Base-by-base conservation (phyloP, 805 yeast species). In the Hanseniaspora guilliermondii region DNA sequence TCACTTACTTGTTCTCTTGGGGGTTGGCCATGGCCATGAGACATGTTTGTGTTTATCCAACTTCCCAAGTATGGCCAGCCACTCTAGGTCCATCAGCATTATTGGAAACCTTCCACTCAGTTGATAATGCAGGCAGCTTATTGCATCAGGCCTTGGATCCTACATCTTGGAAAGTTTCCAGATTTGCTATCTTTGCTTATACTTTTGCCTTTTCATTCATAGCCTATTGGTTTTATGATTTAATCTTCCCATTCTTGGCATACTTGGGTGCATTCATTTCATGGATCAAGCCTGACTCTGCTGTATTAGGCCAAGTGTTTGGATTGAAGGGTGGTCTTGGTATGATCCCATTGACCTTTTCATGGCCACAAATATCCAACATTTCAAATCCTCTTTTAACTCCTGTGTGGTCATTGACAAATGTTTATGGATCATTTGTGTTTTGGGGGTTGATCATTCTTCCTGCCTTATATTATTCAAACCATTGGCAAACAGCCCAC, bases 51-150 rank as follows among this genome's bases (percentile, higher is more conserved):
- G 82, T 83, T 16, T 76, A 76, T 56, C 83, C 87, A 5, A 74
- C 82, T 5, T 70, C 78, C n/a, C 77, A 81, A 66, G 73, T 82
- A 50, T 85, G 89, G 89, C 91, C 91, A 4, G 66, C 77, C 1
- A 76, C 75, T 61, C 71, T 84, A 63, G 84, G 81, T 50, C 78
- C 83, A 68, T 45, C 56, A 32, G 58, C 63, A 17, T 50, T 60
- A 36, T 48, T 60, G 16, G 60, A 58, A 46, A 58, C 60, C 16
- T 56, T 59, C 41, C 61, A 60, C 42, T 25, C 48, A 4, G 58
- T 57, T 11, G 56, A 58, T 47, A 55, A 56, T 37, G 49, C 39
- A 24, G 16, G 40, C 21, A 14, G 4, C n/a, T 19, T 52, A 4
- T 9, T 50, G n/a, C 48, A 52, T n/a, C 59, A 58, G 36, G 59